Evolutionary conservation across 768 basidiomycete species (phyloP).

Genomic region (Xerocomellus amylosporus): DNA sequence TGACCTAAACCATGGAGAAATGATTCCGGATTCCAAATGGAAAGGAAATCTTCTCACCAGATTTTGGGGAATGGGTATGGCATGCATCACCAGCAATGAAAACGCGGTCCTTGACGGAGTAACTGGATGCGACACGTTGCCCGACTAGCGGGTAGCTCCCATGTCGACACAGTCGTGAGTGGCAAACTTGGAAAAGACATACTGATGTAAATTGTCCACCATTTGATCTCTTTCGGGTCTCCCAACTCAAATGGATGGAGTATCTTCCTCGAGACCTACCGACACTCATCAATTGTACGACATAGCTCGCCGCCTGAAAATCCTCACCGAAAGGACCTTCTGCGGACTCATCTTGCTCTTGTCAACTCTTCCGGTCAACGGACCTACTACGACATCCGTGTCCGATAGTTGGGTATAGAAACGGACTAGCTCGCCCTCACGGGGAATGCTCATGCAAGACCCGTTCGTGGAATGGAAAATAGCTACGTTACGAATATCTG

Average conservation of each 20-base stretch:
- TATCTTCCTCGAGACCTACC: conserved; percentile 53
- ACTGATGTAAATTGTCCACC: conserved; percentile 76
- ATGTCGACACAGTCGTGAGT: not conserved
- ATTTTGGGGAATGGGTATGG: conserved; percentile 63
- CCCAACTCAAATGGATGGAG: conserved; percentile 54
- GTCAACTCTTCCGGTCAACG: conserved; percentile 47
- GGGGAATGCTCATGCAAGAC: conserved; percentile 72
- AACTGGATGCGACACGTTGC: conserved; percentile 65
- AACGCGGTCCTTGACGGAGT: conserved; percentile 54
- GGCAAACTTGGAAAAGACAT: conserved; percentile 17
- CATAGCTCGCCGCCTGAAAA: not conserved
- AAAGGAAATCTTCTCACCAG: conserved; percentile 36
- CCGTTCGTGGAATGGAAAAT: conserved; percentile 69
- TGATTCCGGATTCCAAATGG: not conserved
- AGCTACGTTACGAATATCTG: conserved; percentile 65
- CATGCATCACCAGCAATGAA: conserved; percentile 78
- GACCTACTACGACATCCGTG: conserved; percentile 44
- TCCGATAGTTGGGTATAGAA: conserved; percentile 70
- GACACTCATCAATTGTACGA: not conserved
- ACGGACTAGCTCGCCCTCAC: conserved; percentile 65
- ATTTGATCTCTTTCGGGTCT: conserved; percentile 49
- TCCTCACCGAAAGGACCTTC: conserved; percentile 49
- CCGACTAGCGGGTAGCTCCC: conserved; percentile 45
- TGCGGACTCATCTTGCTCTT: conserved; percentile 46
- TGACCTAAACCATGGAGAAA: conserved; percentile 44